Percentiles rank a stretch among this genome's conserved stretches.
Conservation (phyloP, 768 basidiomycete genomes). For the Clathrus columnatus region DNA sequence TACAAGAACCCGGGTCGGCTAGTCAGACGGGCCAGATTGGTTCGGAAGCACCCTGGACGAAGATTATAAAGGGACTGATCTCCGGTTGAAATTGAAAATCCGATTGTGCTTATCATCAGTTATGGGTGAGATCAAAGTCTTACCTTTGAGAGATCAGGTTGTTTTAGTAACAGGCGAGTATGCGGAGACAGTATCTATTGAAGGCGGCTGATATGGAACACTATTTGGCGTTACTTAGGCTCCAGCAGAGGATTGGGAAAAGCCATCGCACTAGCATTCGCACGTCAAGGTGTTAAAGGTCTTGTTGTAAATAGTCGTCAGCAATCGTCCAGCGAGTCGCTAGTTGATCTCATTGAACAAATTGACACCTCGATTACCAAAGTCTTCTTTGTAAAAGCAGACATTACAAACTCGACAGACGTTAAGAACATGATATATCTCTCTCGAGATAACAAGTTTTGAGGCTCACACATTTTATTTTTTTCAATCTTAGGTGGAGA, state of each 20-base stretch:
- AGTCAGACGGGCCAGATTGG: no score
- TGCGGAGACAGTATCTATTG: neutral
- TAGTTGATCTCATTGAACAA: neutral
- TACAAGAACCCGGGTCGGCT: no score
- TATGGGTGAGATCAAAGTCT: neutral
- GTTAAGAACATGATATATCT: no score
- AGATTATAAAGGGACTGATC: no score
- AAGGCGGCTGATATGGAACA: neutral
- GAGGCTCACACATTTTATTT: neutral
- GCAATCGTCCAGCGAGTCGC: neutral
- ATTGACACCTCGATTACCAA: neutral
- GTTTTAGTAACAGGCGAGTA: conserved; percentile 5
- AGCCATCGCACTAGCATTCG: conserved; percentile 6
- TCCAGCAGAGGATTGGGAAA: conserved; percentile 5
- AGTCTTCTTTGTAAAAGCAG: conserved; percentile 6
- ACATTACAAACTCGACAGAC: conserved; percentile 1
- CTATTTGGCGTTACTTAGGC: neutral
- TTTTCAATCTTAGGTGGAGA: neutral
- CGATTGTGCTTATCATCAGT: no score
- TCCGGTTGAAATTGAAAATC: no score
- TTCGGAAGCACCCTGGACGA: no score
- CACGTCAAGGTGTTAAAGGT: conserved; percentile 1
- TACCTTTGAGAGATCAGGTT: conserved; percentile 4
- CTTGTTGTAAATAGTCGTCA: neutral
- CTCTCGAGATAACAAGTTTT: neutral